Evolutionary conservation across 257 asterid species (phyloP), one percentile per base, ranked within the genome.

Genomic region (Capsicum baccatum): DNA sequence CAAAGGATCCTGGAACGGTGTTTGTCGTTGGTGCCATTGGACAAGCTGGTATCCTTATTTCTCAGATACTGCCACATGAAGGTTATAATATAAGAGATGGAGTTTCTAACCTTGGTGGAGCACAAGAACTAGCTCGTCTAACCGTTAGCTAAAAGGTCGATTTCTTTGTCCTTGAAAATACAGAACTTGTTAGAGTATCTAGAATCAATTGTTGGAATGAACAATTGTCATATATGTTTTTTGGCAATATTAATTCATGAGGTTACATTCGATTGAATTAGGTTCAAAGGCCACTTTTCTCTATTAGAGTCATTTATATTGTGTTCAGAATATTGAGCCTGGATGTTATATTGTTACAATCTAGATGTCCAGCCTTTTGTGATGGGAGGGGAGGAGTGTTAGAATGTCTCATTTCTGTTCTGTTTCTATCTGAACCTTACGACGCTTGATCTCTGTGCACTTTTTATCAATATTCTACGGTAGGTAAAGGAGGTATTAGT

Each of bases 11-110:
- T 2, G 93, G 94, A 15, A 94, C 98, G 6, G 98, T 96, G 83
- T 96, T 94, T 48, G 97, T 96, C 6, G 97, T 97, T 4, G 98
- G 98, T 3, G 99, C 97, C 2, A 91, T 94, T 0, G 98, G 98
- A 58, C 97, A 90, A 83, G 92, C 92, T 0, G 99, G 99, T 42
- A 86, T 91, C 69, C 97, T 97, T 89, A 91, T 96, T 89, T 96
- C 96, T 6, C 98, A 93, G 52, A 88, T 91, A 17, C 96, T 96
- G 83, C 88, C 94, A 16, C 91, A 96, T 3, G 89, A 92, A 83
- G 99, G 99, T 2, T 96, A 93, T 64, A 92, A 86, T 59, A 97
- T 96, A 14, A 87, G 99, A 87, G 99, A 98, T 37, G 98, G 97
- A 13, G 99, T 96, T 58, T 85, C 97, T 47, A 95, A 96, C 83